These are phyloP conservation scores for Zea luxurians DNA, from an alignment of 176 grass and related monocot species.

Conservation along the genomic window DNA sequence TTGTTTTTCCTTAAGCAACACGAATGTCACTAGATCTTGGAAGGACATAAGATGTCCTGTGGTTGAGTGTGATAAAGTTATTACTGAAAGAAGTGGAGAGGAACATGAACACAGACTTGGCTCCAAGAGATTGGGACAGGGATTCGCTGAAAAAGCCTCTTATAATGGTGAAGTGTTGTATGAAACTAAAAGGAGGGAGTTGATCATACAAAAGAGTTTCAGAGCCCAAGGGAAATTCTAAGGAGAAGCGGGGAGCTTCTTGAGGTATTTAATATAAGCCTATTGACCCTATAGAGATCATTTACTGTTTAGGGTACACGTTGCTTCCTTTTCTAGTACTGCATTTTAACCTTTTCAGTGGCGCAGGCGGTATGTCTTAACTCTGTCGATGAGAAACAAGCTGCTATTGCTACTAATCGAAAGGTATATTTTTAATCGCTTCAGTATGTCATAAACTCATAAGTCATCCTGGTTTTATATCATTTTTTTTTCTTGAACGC, in stretches of 20 bases:
- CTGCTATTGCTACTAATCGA: conserved; percentile 75
- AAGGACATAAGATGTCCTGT: conserved; percentile 48
- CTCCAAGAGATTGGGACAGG: conserved; percentile 18
- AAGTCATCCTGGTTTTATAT: background rate
- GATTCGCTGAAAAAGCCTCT: conserved; percentile 18
- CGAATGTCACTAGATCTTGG: conserved; percentile 59
- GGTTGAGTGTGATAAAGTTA: conserved; percentile 39
- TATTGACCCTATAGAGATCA: conserved; percentile 33
- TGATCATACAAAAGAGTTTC: conserved; percentile 49
- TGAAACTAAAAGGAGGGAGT: conserved; percentile 60
- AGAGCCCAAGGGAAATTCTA: conserved; percentile 71
- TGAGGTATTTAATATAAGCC: conserved; percentile 60
- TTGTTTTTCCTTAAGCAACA: conserved; percentile 47
- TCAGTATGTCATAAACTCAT: conserved; percentile 9
- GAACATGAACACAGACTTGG: conserved; percentile 33
- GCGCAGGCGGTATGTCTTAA: conserved; percentile 83
- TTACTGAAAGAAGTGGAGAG: conserved; percentile 39
- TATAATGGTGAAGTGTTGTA: conserved; percentile 35
- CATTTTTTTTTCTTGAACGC: too few relatives aligned
- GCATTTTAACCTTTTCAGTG: conserved; percentile 39
- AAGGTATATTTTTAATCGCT: conserved; percentile 61
- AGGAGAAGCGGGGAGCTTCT: conserved; percentile 91
- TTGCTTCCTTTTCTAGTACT: conserved; percentile 25
- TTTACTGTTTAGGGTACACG: conserved; percentile 21
- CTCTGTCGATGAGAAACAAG: conserved; percentile 76